A percentile compares a stretch with the other conserved stretches of the same genome.
Evolutionary conservation across 768 basidiomycete species (phyloP).

Genomic region (Steccherinum ochraceum): DNA sequence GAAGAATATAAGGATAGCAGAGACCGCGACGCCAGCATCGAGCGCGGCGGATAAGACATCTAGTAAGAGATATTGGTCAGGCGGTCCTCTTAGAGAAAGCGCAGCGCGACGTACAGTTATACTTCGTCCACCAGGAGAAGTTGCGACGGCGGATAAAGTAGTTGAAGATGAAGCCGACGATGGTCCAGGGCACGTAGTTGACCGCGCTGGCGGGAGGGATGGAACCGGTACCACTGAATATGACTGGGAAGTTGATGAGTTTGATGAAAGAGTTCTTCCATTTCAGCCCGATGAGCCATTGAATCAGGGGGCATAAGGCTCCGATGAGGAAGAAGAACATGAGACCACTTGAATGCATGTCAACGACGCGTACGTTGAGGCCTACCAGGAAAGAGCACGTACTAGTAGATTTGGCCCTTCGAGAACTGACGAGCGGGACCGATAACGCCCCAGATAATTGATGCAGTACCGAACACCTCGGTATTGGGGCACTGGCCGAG

Average conservation of each 20-base stretch:
- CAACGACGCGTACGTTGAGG: not conserved
- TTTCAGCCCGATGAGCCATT: conserved; percentile 41
- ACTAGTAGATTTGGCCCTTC: conserved; percentile 30
- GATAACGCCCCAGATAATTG: conserved; percentile 41
- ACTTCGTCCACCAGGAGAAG: conserved; percentile 34
- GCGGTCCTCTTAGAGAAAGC: not conserved
- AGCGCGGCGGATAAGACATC: conserved; percentile 68
- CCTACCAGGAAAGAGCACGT: conserved; percentile 1
- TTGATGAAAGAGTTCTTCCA: conserved; percentile 54
- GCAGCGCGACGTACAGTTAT: conserved; percentile 24
- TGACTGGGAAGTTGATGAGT: conserved; percentile 33
- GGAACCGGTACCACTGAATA: conserved; percentile 32
- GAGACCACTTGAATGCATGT: conserved; percentile 17
- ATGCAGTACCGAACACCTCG: conserved; percentile 50
- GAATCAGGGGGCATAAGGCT: conserved; percentile 29
- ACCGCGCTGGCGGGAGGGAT: conserved; percentile 37
- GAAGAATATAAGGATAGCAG: conserved; percentile 53
- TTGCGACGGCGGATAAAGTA: conserved; percentile 31
- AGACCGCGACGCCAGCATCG: conserved; percentile 62
- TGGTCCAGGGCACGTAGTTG: conserved; percentile 33
- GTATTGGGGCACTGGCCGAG: conserved; percentile 49
- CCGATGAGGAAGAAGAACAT: conserved; percentile 41
- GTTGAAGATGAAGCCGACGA: conserved; percentile 32
- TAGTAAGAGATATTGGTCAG: conserved; percentile 9
- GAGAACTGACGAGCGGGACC: conserved; percentile 32